phyloP scores from a whole-genome alignment of 257 asterid species.

The Euphrasia confusa region DNA sequence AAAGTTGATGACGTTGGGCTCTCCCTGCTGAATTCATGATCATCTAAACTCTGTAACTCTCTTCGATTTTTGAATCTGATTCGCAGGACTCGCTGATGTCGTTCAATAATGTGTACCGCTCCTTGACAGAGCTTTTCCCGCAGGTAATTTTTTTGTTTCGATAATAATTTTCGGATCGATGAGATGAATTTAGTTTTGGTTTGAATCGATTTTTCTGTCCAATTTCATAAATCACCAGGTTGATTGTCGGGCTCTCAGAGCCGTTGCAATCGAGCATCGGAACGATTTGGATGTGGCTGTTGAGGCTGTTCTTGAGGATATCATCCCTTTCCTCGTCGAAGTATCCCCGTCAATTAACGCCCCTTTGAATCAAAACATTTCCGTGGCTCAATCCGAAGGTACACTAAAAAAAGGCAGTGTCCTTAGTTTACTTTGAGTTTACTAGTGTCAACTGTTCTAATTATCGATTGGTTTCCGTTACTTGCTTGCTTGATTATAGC shows the following conservation, averaged over 20 bases:
- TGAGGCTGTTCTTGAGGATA: conserved; percentile 57
- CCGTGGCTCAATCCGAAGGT: conserved; percentile 36
- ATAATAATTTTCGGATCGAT: neutral
- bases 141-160: conserved; percentile 29
- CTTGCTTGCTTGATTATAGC: conserved; percentile 16
- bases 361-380: conserved; percentile 26
- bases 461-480: neutral
- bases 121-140: conserved; percentile 39
- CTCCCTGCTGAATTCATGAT: neutral
- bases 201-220: neutral
- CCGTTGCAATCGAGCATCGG: conserved; percentile 77
- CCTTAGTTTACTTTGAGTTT: neutral
- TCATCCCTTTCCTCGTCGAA: conserved; percentile 54
- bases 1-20: too few species aligned
- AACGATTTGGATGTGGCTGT: conserved; percentile 68
- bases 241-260: conserved; percentile 68
- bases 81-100: conserved; percentile 28
- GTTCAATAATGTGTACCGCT: conserved; percentile 22
- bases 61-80: conserved; percentile 24
- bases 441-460: neutral
- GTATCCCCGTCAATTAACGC: conserved; percentile 24
- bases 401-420: neutral
- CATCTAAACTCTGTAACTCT: conserved; percentile 1
- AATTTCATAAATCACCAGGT: conserved; percentile 32
- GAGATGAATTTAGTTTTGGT: conserved; percentile 6